Evolutionary conservation across 2,329 filamentous ascomycete species (phyloP).

Genomic region (Phoma sp.): DNA sequence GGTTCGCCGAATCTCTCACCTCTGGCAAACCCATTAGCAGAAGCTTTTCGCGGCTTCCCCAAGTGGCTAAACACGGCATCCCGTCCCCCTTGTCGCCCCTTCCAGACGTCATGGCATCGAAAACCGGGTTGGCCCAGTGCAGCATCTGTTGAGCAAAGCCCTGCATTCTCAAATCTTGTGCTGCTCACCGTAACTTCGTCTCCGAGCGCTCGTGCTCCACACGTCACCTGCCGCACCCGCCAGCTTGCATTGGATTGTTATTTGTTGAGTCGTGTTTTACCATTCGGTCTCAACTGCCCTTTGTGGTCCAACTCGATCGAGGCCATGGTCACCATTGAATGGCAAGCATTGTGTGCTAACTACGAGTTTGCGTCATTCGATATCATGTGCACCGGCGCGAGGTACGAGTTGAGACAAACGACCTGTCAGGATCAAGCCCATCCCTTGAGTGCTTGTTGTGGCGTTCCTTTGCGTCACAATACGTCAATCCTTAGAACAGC

Average conservation of each 20-base stretch:
- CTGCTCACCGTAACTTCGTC: slow-evolving; percentile 15
- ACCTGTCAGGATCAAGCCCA: slow-evolving; percentile 16
- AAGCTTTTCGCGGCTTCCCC: neutral
- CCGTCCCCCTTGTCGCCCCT: slow-evolving; percentile 17
- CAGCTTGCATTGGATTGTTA: neutral
- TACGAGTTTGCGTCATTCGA: slow-evolving; percentile 6
- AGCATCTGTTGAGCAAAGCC: slow-evolving; percentile 20
- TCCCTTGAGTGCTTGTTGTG: slow-evolving; percentile 10
- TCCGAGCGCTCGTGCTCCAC: slow-evolving; percentile 7
- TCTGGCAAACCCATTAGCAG: neutral
- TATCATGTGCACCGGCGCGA: slow-evolving; percentile 2
- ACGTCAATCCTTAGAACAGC: slow-evolving; percentile 4
- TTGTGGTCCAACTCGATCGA: neutral
- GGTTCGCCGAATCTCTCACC: neutral
- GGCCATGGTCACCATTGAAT: no score
- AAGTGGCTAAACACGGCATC: slow-evolving; percentile 14
- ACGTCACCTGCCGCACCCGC: slow-evolving; percentile 4
- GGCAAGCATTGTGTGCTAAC: neutral
- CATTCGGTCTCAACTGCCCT: neutral
- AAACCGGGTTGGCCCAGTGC: slow-evolving; percentile 16
- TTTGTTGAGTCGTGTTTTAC: slow-evolving; percentile 1
- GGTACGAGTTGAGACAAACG: slow-evolving; percentile 12
- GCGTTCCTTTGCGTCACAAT: slow-evolving; percentile 17
- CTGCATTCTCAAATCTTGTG: slow-evolving; percentile 10
- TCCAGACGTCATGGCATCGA: slow-evolving; percentile 16